Evolutionary conservation across 345 rosid species (phyloP), one percentile per base, ranked within the genome.

Genomic region (Gossypium mustelinum): DNA sequence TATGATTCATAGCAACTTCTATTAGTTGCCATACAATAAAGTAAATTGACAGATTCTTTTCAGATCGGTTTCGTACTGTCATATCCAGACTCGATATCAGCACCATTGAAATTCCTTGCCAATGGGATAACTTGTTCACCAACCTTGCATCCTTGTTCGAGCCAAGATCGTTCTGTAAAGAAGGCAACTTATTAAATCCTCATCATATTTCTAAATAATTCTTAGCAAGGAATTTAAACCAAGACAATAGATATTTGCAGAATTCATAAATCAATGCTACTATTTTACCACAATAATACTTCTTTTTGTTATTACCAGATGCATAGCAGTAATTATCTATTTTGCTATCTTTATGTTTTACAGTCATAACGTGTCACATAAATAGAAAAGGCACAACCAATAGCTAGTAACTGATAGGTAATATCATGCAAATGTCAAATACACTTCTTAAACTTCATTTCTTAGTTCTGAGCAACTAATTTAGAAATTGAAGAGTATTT

Each of bases 101-200:
- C 81, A 63, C 81, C 84, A 66, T 89, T 84, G 79, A 93, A 95
- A 85, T 90, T 93, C 77, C 97, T 87, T 7, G 97, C 94, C 83
- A 91, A 75, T 64, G 98, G 99, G 63, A 95, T 79, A 77, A 95
- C 94, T 79, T 85, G 91, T 84, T 95, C 99, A 25, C 98, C 99
- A 50, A 93, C 88, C 70, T 80, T 84, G 73, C 78, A 85, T 65
- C 99, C 97, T 85, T 93, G 88, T 68, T 93, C 97, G 44, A 93
- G 89, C 94, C 94, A 95, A 8, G 86, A 79, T 73, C 93, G 87
- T 75, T 93, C 98, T 95, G 84, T 20, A 61, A 45, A 78, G 18
- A 59, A 4, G 18, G 20, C 9, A 74, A 8, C 13, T 24, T 50
- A 25, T 69, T 27, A 48, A 69, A 16, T 50, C 27, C 74, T 56